Conservation (phyloP, 345 rosid species). For the Capsella bursapastoris region DNA sequence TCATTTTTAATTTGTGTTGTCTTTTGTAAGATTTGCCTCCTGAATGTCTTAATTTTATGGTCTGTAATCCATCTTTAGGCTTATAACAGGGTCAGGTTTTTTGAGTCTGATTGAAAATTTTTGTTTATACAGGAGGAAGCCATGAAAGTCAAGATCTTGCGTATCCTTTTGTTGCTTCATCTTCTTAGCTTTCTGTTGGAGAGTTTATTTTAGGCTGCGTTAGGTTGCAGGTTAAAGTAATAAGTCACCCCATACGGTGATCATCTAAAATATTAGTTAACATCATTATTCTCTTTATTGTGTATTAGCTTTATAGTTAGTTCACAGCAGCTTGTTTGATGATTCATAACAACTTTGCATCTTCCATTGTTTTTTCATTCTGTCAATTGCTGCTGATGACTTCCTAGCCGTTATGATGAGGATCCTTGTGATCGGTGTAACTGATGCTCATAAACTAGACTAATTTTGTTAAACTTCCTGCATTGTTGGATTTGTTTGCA, state of each 20-base stretch:
- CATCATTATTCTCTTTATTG: neutral
- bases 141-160: constrained; percentile 70
- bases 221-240: constrained; percentile 4
- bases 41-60: neutral
- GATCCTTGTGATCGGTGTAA: neutral
- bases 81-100: neutral
- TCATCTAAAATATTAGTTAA: constrained; percentile 1
- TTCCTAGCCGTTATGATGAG: neutral
- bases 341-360: neutral
- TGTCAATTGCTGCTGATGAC: constrained; percentile 2
- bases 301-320: neutral
- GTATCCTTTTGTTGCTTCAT: constrained; percentile 56
- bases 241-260: neutral
- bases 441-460: neutral
- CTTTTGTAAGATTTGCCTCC: neutral
- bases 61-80: neutral
- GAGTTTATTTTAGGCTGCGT: neutral
- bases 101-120: constrained; percentile 18
- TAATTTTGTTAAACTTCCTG: constrained; percentile 7
- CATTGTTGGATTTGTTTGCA: constrained; percentile 3
- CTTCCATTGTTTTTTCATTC: neutral
- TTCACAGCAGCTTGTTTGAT: neutral
- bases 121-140: constrained; percentile 44
- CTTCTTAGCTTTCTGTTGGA: constrained; percentile 12
- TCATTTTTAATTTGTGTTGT: neutral